These are phyloP conservation scores for Diplodia corticola DNA, from an alignment of 2,329 filamentous ascomycete genomes.

Conservation along the genomic window DNA sequence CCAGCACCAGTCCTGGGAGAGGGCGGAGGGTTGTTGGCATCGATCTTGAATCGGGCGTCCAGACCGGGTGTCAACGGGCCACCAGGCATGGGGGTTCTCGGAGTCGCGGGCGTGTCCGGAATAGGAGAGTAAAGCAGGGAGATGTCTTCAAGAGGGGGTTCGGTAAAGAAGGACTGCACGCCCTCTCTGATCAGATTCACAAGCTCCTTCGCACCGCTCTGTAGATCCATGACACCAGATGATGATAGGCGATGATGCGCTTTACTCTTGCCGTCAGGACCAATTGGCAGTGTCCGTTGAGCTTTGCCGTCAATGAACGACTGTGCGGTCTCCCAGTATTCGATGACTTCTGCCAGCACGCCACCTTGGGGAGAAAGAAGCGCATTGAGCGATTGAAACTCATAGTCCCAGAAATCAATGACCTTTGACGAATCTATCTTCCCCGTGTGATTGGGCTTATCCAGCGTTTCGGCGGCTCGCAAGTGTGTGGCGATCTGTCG, in stretches of 20 bases:
- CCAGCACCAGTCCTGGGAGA: slow-evolving; percentile 73
- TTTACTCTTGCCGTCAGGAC: slow-evolving; percentile 78
- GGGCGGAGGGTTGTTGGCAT: slow-evolving; percentile 74
- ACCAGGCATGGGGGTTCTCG: slow-evolving; percentile 56
- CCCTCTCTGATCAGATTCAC: slow-evolving; percentile 79
- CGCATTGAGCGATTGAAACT: slow-evolving; percentile 69
- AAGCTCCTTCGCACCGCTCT: slow-evolving; percentile 78
- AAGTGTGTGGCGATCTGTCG: slow-evolving; percentile 72
- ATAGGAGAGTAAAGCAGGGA: slow-evolving; percentile 82
- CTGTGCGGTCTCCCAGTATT: slow-evolving; percentile 91
- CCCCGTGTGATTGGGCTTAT: slow-evolving; percentile 40
- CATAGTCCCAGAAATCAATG: slow-evolving; percentile 90
- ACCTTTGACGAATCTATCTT: slow-evolving; percentile 78
- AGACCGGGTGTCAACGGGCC: slow-evolving; percentile 57
- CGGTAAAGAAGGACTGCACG: slow-evolving; percentile 78
- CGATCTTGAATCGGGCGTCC: slow-evolving; percentile 77
- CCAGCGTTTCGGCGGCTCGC: slow-evolving; percentile 63
- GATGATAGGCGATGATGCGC: slow-evolving; percentile 77
- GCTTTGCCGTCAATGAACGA: slow-evolving; percentile 86
- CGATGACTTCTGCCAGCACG: slow-evolving; percentile 82
- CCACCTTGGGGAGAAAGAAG: slow-evolving; percentile 75
- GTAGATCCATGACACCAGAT: slow-evolving; percentile 69
- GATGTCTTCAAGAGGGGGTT: slow-evolving; percentile 86
- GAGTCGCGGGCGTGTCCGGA: slow-evolving; percentile 68
- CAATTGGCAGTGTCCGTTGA: slow-evolving; percentile 75